phyloP scores from a whole-genome alignment of 208 protist species.

The Leishmania arabica region DNA sequence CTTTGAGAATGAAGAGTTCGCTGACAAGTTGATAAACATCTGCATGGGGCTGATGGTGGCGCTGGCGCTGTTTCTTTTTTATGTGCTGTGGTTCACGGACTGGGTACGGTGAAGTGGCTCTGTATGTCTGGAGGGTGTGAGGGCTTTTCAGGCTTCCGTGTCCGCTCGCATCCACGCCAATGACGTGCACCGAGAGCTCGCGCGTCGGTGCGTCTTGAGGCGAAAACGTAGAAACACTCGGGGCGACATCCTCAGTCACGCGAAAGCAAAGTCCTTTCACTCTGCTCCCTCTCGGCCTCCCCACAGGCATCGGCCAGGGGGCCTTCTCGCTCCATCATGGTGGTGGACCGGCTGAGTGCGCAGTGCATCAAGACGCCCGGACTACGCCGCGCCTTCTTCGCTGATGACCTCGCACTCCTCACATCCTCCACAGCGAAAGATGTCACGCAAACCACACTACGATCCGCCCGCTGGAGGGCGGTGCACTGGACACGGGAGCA shows the following conservation, averaged over 20 bases:
- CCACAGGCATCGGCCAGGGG: background rate
- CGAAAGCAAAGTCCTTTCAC: background rate
- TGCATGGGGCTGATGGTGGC: conserved; percentile 20
- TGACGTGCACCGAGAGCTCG: no score
- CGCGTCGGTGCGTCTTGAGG: background rate
- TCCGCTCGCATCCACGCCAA: background rate
- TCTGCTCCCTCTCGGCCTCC: background rate
- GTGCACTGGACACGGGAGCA: background rate
- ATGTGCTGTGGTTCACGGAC: conserved; percentile 57
- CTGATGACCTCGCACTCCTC: background rate
- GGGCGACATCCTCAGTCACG: background rate
- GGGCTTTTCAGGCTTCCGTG: background rate
- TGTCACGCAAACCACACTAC: background rate
- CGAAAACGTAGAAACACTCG: background rate
- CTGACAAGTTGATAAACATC: conserved; percentile 34
- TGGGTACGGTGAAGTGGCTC: conserved; percentile 25
- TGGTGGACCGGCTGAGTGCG: background rate
- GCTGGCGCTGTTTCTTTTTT: conserved; percentile 39
- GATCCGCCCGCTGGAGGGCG: background rate
- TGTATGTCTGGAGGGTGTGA: background rate
- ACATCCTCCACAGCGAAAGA: background rate
- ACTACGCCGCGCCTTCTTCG: background rate
- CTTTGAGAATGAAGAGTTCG: conserved; percentile 34
- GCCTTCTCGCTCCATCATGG: background rate
- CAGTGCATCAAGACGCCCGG: background rate